Evolutionary conservation across 371 early-diverging fungal genomes (phyloP), one percentile per base, ranked within the genome.

Genomic region (Thermomucor indicae-seudaticae): DNA sequence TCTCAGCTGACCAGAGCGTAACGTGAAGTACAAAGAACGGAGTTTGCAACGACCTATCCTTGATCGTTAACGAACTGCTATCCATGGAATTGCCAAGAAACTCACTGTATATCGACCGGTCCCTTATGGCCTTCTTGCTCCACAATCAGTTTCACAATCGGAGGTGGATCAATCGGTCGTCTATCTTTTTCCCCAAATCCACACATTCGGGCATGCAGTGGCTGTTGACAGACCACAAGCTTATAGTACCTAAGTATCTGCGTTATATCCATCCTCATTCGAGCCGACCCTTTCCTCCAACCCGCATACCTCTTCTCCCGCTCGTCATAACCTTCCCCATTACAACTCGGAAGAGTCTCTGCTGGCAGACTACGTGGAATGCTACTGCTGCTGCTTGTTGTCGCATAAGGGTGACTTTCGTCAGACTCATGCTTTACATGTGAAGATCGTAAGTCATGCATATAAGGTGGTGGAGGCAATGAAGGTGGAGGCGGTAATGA

Each of bases 171-270:
- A 32, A 86, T 74, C 0, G 84, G 84, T 20, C 86, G 72, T 54
- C 86, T 66, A 55, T 83, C 86, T 52, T 88, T 92, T 43, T 90
- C 90, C 3, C 89, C 89, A 73, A 86, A 87, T 14, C 90, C 92
- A 64, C 90, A 89, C 86, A 88, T 89, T 3, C 90, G 72, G 5
- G 89, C 88, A 60, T 88, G 89, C 51, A 84, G 72, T 1, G 92
- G 92, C 43, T 92, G 88, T 49, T 92, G 92, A 19, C 75, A 77
- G 37, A 81, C 78, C 1, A 70, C 57, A 4, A 81, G 55, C 51
- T 74, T 72, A 51, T 81, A 79, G 3, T 72, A 68, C 51, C 81
- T 81, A 49, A 37, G 23, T 4, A 24, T 12, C 17, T 14, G 17
- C 41, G 17, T 51, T 22, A 12, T 6, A 31, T n/a, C 30, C 12